A percentile compares a stretch with the other conserved stretches of the same genome.
Conservation (phyloP, 306 rosid species). For the Pueraria montana region DNA sequence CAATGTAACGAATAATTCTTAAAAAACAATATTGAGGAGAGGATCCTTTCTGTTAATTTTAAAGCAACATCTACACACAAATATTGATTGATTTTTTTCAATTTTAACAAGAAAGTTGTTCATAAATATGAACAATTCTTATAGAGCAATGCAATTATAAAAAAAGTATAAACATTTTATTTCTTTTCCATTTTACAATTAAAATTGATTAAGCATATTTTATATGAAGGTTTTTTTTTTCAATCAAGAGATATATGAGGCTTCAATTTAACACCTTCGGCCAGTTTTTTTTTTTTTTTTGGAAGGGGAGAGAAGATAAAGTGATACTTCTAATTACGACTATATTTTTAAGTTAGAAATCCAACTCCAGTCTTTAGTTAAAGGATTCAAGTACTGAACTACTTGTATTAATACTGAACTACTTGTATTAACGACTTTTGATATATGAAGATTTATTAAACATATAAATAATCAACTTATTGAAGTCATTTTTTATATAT, state of each 20-base stretch:
- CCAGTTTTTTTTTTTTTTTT: too few species aligned
- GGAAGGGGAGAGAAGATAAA: too few species aligned
- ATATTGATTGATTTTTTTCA: not conserved
- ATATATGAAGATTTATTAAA: not conserved
- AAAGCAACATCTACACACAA: not conserved
- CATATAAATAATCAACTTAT: not conserved
- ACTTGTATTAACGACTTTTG: too few species aligned
- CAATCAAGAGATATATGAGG: too few species aligned
- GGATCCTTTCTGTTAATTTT: not conserved
- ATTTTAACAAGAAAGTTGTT: not conserved
- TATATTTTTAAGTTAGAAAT: too few species aligned
- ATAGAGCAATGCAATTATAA: not conserved
- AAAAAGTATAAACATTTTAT: not conserved
- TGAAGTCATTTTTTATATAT: not conserved
- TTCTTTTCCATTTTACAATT: not conserved
- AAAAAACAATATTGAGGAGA: not conserved
- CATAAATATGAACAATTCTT: not conserved
- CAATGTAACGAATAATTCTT: not conserved
- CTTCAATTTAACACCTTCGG: too few species aligned
- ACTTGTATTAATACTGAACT: too few species aligned
- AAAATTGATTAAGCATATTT: not conserved
- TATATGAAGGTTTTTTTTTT: too few species aligned
- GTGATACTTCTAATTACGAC: too few species aligned
- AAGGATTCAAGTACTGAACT: too few species aligned
- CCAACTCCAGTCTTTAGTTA: too few species aligned